Percentiles rank a stretch among this genome's conserved stretches.
Conservation (phyloP, 2,329 filamentous ascomycete genomes). For the Penicillium sp. region DNA sequence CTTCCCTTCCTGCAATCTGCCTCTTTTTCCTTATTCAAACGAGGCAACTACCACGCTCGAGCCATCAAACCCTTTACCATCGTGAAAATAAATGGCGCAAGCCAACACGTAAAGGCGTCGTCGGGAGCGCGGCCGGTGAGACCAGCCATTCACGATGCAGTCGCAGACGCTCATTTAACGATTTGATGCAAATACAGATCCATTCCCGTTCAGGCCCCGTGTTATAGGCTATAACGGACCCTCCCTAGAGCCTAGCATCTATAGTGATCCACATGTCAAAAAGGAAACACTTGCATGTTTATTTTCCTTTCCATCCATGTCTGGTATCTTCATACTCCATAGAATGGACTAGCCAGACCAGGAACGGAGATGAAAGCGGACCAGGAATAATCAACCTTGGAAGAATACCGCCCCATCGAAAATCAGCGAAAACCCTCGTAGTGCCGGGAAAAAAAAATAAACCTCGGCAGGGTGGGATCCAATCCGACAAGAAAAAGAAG, state of each 20-base stretch:
- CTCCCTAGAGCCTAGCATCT: too few relatives aligned
- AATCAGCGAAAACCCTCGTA: conserved; percentile 19
- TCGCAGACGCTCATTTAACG: too few relatives aligned
- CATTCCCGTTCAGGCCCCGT: background rate
- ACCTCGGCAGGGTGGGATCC: conserved; percentile 19
- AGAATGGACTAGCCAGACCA: conserved; percentile 5
- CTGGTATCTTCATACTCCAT: background rate
- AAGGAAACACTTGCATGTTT: too few relatives aligned
- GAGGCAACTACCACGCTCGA: background rate
- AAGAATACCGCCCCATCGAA: background rate
- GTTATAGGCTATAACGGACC: too few relatives aligned
- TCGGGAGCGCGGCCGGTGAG: conserved; percentile 4
- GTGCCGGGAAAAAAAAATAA: conserved; percentile 10
- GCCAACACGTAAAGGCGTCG: conserved; percentile 7
- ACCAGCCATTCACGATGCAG: background rate
- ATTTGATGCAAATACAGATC: too few relatives aligned
- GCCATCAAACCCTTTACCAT: background rate
- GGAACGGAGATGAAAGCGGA: conserved; percentile 8
- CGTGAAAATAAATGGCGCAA: conserved; percentile 7
- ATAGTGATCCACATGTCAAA: too few relatives aligned
- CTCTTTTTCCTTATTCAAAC: background rate
- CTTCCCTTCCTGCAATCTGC: background rate
- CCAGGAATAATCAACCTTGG: background rate
- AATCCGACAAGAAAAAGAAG: background rate
- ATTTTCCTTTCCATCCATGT: background rate